Conservation (phyloP, 306 rosid genomes). For the Argentina anserina region DNA sequence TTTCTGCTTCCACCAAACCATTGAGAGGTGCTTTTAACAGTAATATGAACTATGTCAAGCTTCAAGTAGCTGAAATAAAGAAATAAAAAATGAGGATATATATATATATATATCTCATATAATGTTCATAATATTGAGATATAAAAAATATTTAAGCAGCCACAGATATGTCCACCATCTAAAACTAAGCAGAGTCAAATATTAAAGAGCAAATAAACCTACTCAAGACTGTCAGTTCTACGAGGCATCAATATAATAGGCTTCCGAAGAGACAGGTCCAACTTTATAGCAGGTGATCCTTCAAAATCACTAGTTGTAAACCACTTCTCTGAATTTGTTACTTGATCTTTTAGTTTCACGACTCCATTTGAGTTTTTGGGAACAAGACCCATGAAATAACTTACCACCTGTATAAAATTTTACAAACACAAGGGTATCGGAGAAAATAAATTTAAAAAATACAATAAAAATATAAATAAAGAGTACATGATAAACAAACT, state of each 20-base stretch:
- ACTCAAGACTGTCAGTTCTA: slow-evolving; percentile 88
- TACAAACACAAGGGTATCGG: slow-evolving; percentile 13
- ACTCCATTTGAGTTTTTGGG: slow-evolving; percentile 68
- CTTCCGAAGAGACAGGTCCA: slow-evolving; percentile 83
- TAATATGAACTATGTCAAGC: slow-evolving; percentile 94
- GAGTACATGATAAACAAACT: slow-evolving; percentile 6
- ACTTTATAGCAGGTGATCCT: slow-evolving; percentile 95
- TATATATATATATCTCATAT: too few species aligned
- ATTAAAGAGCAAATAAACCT: slow-evolving; percentile 31
- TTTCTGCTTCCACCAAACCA: slow-evolving; percentile 87
- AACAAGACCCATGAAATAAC: slow-evolving; percentile 92
- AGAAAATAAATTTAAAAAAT: slow-evolving; percentile 18
- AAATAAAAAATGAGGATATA: slow-evolving; percentile 21
- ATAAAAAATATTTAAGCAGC: background rate
- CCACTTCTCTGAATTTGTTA: slow-evolving; percentile 91
- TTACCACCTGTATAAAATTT: slow-evolving; percentile 58
- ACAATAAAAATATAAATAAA: background rate
- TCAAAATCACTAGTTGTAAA: slow-evolving; percentile 84
- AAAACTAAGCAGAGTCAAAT: slow-evolving; percentile 11
- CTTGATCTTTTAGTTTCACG: slow-evolving; percentile 79
- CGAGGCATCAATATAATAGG: slow-evolving; percentile 95
- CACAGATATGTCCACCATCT: background rate
- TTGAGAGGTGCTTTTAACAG: slow-evolving; percentile 71
- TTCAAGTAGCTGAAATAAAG: slow-evolving; percentile 72
- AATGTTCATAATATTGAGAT: background rate